Evolutionary conservation across 768 basidiomycete genomes (phyloP).

Genomic region (Ramaria sp.): DNA sequence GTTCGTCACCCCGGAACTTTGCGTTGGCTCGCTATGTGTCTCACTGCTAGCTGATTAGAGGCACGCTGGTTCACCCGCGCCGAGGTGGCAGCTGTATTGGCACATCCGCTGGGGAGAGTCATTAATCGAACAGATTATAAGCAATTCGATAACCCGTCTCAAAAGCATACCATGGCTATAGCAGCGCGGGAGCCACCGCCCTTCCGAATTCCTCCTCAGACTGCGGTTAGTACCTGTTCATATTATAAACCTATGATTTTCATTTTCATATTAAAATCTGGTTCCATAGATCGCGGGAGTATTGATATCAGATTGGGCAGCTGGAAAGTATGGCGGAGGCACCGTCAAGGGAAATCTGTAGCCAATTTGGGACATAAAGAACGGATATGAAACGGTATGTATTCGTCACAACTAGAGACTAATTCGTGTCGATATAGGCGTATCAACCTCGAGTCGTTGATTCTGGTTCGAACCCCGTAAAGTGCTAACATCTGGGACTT

Average conservation of each 20-base stretch:
- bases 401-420: no score
- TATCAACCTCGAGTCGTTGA: no score
- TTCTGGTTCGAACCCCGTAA: no score
- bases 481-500: no score
- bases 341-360: constrained; percentile 6
- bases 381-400: no score
- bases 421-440: no score
- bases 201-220: constrained; percentile 66
- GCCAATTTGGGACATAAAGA: neutral
- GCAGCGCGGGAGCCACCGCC: constrained; percentile 30
- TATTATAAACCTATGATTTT: neutral
- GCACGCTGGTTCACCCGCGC: constrained; percentile 81
- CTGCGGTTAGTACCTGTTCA: constrained; percentile 28
- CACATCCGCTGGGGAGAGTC: constrained; percentile 40
- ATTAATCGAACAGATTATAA: constrained; percentile 41
- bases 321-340: constrained; percentile 15
- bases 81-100: constrained; percentile 55
- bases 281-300: constrained; percentile 55
- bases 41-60: constrained; percentile 36
- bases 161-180: constrained; percentile 15
- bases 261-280: no score
- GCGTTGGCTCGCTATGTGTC: neutral
- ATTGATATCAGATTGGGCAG: constrained; percentile 69
- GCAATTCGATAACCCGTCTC: constrained; percentile 30
- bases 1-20: constrained; percentile 28